These are phyloP conservation scores for Pseudocercospora macadamiae DNA, from an alignment of 2,329 filamentous ascomycete genomes.

Conservation along the genomic window DNA sequence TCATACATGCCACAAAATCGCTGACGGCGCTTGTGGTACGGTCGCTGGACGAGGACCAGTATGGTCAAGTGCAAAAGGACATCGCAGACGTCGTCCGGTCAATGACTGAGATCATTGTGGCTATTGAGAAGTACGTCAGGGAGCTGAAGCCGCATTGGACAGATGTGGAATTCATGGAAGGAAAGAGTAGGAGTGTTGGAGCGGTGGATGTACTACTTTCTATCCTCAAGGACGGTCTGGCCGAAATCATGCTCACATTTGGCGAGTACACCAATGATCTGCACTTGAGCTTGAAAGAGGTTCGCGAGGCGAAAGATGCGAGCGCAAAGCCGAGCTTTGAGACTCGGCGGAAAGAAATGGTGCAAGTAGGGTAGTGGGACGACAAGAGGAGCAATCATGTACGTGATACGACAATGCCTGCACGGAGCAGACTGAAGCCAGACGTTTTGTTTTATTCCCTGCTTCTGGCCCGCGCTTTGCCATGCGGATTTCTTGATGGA, in stretches of 20 bases:
- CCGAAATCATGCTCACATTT: conserved; percentile 70
- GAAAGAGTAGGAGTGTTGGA: conserved; percentile 51
- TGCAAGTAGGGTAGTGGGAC: conserved; percentile 7
- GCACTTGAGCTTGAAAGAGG: conserved; percentile 69
- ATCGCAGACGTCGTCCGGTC: conserved; percentile 74
- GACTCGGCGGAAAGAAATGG: conserved; percentile 27
- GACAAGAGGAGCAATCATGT: background rate
- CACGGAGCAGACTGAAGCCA: background rate
- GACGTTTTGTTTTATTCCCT: too few relatives aligned
- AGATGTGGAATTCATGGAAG: conserved; percentile 62
- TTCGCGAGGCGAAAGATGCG: conserved; percentile 72
- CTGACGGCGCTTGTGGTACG: conserved; percentile 66
- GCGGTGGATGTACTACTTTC: conserved; percentile 74
- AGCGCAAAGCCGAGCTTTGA: conserved; percentile 5
- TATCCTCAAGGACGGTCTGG: conserved; percentile 66
- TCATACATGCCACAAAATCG: conserved; percentile 70
- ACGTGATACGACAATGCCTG: background rate
- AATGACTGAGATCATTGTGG: conserved; percentile 69
- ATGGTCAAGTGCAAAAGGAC: conserved; percentile 82
- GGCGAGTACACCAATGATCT: conserved; percentile 73
- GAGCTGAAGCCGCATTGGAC: conserved; percentile 73
- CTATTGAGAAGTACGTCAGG: conserved; percentile 68
- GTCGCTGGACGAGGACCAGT: conserved; percentile 78
- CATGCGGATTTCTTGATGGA: too few relatives aligned
- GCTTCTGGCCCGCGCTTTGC: too few relatives aligned